Percentiles rank a stretch among this genome's conserved stretches.
Conservation (phyloP, 352 stramenopile species). For the Phytopythium helicoides region DNA sequence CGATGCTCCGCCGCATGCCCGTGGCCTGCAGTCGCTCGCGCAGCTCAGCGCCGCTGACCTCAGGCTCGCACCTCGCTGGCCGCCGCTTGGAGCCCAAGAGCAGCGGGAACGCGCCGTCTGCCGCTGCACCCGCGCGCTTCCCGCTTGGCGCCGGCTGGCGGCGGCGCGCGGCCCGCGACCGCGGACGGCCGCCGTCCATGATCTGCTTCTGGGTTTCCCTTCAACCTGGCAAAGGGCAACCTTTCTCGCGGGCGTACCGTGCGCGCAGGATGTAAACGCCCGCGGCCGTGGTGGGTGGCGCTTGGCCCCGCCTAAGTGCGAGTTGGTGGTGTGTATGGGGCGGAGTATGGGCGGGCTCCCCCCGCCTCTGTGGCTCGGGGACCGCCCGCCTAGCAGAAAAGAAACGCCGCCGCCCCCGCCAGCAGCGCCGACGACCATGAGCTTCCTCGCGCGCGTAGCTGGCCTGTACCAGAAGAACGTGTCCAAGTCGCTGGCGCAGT, state of each 20-base stretch:
- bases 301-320: not conserved
- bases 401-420: slow-evolving; percentile 3
- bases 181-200: slow-evolving; percentile 17
- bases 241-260: no score
- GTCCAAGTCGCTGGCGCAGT: slow-evolving; percentile 72
- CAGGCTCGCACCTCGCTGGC: no score
- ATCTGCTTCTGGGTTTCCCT: no score
- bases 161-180: slow-evolving; percentile 29
- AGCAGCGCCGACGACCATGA: slow-evolving; percentile 26
- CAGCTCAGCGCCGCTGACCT: slow-evolving; percentile 9
- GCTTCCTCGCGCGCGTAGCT: slow-evolving; percentile 55
- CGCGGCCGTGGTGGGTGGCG: no score
- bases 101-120: slow-evolving; percentile 13
- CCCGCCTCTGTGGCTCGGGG: no score
- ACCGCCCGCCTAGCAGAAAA: slow-evolving; percentile 11
- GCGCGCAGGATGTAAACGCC: no score
- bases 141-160: slow-evolving; percentile 4
- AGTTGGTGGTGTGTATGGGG: no score
- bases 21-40: slow-evolving; percentile 51
- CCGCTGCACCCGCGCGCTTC: not conserved
- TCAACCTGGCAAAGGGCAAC: no score
- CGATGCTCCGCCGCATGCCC: slow-evolving; percentile 54
- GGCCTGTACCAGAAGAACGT: slow-evolving; percentile 84
- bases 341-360: not conserved
- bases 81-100: slow-evolving; percentile 5